phyloP scores from a whole-genome alignment of 2,329 filamentous ascomycete species.

The Emydomyces testavorans region DNA sequence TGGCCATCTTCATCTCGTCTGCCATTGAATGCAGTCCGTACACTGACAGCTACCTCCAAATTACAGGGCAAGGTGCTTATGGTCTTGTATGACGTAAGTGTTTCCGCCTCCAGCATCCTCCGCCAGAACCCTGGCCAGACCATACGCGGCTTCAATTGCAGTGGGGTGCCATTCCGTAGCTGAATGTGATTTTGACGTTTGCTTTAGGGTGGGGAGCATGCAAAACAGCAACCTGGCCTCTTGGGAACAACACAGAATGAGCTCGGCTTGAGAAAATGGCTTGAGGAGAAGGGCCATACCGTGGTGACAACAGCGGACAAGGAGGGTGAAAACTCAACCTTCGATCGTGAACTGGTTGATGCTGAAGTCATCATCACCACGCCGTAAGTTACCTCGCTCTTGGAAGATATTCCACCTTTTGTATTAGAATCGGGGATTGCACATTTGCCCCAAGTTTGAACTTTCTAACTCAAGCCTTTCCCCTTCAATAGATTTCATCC shows the following conservation, averaged over 20 bases:
- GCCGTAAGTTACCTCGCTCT: constrained; percentile 48
- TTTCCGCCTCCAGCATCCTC: background rate
- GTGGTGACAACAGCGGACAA: constrained; percentile 97
- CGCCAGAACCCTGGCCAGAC: too few species aligned
- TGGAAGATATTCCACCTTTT: background rate
- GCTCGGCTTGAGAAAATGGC: constrained; percentile 92
- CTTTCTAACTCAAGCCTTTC: background rate
- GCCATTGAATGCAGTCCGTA: constrained; percentile 43
- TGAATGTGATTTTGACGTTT: constrained; percentile 12
- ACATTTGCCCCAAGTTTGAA: too few species aligned
- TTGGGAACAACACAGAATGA: constrained; percentile 97
- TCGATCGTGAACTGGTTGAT: constrained; percentile 91
- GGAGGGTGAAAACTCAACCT: constrained; percentile 82
- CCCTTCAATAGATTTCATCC: constrained; percentile 70
- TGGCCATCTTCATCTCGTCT: constrained; percentile 30
- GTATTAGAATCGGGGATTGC: too few species aligned
- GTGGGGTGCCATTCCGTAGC: background rate
- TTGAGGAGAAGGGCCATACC: constrained; percentile 93
- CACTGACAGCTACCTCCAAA: constrained; percentile 52
- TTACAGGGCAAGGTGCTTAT: constrained; percentile 91
- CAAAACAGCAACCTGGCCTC: constrained; percentile 74
- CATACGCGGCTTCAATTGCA: background rate
- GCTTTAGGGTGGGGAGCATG: constrained; percentile 61
- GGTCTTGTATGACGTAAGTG: constrained; percentile 77
- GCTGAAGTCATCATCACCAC: constrained; percentile 99